Conservation (phyloP, 2,329 filamentous ascomycete genomes). For the Alternaria ventricosa region DNA sequence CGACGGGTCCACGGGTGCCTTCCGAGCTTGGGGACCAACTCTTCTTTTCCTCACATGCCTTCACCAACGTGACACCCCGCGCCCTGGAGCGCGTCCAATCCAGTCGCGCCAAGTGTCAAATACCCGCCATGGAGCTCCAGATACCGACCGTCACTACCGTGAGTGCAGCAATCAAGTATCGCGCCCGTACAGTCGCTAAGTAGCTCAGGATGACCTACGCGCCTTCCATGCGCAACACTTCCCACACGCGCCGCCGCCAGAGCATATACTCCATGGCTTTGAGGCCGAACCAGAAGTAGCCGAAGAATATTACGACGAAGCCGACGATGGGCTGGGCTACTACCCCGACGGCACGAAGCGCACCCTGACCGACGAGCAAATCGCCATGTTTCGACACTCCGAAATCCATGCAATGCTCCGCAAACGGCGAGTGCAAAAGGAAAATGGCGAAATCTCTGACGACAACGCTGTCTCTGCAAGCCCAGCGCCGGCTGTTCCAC, state of each 20-base stretch:
- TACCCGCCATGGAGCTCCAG: constrained; percentile 28
- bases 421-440: constrained; percentile 33
- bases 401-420: constrained; percentile 75
- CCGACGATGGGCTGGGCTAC: constrained; percentile 76
- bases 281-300: constrained; percentile 36
- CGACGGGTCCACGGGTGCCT: constrained; percentile 28
- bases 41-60: constrained; percentile 19
- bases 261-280: constrained; percentile 36
- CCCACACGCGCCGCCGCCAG: constrained; percentile 46
- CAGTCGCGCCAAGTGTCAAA: background rate
- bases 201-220: constrained; percentile 51
- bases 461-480: constrained; percentile 2
- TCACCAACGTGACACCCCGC: constrained; percentile 18
- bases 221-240: constrained; percentile 54
- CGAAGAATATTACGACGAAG: constrained; percentile 47
- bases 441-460: constrained; percentile 26
- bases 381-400: constrained; percentile 87
- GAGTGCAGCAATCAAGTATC: constrained; percentile 9
- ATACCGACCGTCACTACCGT: constrained; percentile 44
- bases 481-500: background rate
- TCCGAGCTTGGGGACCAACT: constrained; percentile 9
- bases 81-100: constrained; percentile 21
- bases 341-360: constrained; percentile 87
- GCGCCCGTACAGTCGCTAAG: constrained; percentile 14
- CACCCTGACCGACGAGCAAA: constrained; percentile 89